Evolutionary conservation across 2,329 filamentous ascomycete species (phyloP), one percentile per base, ranked within the genome.

Genomic region (Scorias spongiosa): DNA sequence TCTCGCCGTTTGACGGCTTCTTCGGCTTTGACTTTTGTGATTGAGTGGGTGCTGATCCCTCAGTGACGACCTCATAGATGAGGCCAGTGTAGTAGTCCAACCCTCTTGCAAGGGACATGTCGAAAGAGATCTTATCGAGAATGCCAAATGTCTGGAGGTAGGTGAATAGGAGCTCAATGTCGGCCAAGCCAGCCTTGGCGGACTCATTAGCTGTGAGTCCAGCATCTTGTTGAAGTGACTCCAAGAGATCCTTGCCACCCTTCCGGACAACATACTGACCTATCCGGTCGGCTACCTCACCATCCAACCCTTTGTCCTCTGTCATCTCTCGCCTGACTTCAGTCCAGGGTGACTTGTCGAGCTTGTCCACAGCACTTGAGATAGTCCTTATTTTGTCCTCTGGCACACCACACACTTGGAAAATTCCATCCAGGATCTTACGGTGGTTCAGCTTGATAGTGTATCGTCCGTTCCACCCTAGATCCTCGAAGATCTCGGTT

Each of bases 401-500:
- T 1, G 88, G 85, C 11, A 96, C 88, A 50, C 89, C 88, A 54
- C 84, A 89, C 26, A 94, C 84, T 60, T 85, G 76, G 64, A 96
- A 95, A 52, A 95, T 75, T 46, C 88, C 89, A 56, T 95, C 88
- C 12, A 96, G 72, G 41, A 95, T 89, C 66, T 93, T 89, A 53
- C 89, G 76, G 75, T 95, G 86, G 68, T 95, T 96, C 59, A 94
- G 72, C 69, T 95, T 94, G 66, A 95, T 91, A 2, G 82, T 88
- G 60, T 85, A 85, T 39, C 74, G 71, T 30, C 76, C 77, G 41
- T 78, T 69, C 78, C 81, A 86, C 15, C 80, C 81, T 30, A 95
- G 70, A 40, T 75, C 76, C 53, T 89, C 77, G 57, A 95, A 93
- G 36, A 93, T 82, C 60, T 95, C 87, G 54, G 77, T 79, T 41